Base-by-base conservation (phyloP, 495 filamentous ascomycete genomes). In the Aspergillus egyptiacus region DNA sequence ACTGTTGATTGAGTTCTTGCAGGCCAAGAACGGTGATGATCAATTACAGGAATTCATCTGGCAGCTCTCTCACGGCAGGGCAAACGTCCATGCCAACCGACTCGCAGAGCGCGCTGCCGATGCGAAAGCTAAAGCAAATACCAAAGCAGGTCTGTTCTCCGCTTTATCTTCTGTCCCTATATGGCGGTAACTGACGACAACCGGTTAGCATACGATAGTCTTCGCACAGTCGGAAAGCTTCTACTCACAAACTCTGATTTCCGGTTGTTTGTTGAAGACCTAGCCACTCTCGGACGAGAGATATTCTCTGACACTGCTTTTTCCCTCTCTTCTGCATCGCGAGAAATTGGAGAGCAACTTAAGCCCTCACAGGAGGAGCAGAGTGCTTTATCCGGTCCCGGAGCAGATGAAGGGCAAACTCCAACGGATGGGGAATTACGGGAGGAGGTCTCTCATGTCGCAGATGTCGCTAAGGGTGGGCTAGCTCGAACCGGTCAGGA, bases 31-130 rank as follows among this genome's bases (percentile, higher is more conserved):
- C 62, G 65, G 71, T 48, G 56, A 78, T n/a, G 89, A 96, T 66
- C 81, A 93, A 58, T 75, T 96, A 32, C 91, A 97, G 65, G 87
- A 96, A 51, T 86, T 96, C 51, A 71, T 95, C 37, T 97, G 91
- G 90, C 90, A 80, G 57, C 65, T 94, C 43, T 67, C 83, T 44
- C 85, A 84, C 57, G 82, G 87, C 14, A 77, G 77, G 22, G 70
- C 90, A 22, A 76, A 78, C 8, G 57, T 96, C 2, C 85, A 96
- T 60, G 70, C 79, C 2, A 75, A 77, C 14, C 76, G 88, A 45
- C 60, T 94, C 44, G 76, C 77, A 2, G 68, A 75, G 28, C 74
- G 78, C 28, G 88, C 84, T 2, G 68, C 72, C 43, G 76, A 71
- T 49, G 77, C 78, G n/a, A 87, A 80, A 63, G 74, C 79, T 2